A percentile compares a stretch with the other conserved stretches of the same genome.
Evolutionary conservation across 805 yeast species (phyloP).

Genomic region (Candida alai): DNA sequence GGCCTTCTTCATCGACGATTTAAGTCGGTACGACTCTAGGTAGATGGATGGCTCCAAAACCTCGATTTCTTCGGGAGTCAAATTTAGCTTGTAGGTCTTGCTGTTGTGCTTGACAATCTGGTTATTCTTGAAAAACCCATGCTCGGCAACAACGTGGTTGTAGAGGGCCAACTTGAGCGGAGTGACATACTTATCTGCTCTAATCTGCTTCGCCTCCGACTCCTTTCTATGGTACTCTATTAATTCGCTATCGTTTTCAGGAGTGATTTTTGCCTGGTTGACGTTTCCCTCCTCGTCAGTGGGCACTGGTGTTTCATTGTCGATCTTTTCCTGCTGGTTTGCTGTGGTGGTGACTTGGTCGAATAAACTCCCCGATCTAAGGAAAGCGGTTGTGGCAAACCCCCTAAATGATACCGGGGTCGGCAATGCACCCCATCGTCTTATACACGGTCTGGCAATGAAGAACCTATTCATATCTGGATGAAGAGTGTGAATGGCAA

Average conservation of each 20-base stretch:
- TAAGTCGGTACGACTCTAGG: constrained; percentile 74
- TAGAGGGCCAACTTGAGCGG: constrained; percentile 72
- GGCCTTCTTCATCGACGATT: constrained; percentile 86
- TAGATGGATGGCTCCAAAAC: constrained; percentile 86
- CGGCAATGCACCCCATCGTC: no score
- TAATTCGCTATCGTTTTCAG: constrained; percentile 32
- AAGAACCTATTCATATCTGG: constrained; percentile 4
- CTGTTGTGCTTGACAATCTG: constrained; percentile 45
- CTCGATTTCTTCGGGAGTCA: constrained; percentile 64
- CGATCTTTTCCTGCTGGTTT: constrained; percentile 5
- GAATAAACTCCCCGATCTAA: no score
- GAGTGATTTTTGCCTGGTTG: constrained; percentile 15
- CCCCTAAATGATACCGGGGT: constrained; percentile 2
- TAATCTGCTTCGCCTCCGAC: constrained; percentile 33
- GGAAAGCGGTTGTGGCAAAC: no score
- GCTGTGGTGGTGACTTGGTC: constrained; percentile 10
- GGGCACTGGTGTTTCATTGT: constrained; percentile 10
- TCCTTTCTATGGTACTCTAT: constrained; percentile 51
- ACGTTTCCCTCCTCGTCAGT: constrained; percentile 1
- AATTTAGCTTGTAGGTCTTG: constrained; percentile 49
- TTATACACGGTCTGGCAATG: background rate
- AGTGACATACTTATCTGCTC: constrained; percentile 55
- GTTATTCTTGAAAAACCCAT: constrained; percentile 69
- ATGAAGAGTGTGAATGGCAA: no score
- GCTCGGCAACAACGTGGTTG: constrained; percentile 50